A percentile compares a stretch with the other conserved stretches of the same genome.
phyloP scores from a whole-genome alignment of 129 eudicot genomes.

The Smallanthus sonchifolius region DNA sequence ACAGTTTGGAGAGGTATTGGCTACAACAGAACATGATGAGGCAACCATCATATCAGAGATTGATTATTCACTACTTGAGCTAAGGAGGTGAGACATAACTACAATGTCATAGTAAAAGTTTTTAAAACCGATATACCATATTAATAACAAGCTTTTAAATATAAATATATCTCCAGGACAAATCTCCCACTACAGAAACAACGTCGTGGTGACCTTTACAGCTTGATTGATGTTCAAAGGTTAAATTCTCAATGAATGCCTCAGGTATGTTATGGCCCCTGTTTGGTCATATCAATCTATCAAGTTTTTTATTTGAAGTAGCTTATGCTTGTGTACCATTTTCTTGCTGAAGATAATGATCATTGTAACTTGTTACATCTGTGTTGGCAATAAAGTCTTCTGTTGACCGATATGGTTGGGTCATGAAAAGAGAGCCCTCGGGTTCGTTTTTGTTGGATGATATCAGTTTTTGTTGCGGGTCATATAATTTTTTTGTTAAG shows the following conservation, averaged over 20 bases:
- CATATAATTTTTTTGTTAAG: not conserved
- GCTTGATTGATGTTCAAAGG: slow-evolving; percentile 81
- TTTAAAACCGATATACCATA: not conserved
- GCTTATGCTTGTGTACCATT: slow-evolving; percentile 1
- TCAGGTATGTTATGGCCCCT: not conserved
- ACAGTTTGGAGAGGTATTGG: slow-evolving; percentile 94
- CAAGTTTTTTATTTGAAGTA: not conserved
- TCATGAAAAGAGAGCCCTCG: not conserved
- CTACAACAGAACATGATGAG: slow-evolving; percentile 90
- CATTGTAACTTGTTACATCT: not conserved
- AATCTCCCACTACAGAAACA: slow-evolving; percentile 88
- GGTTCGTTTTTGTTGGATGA: not conserved
- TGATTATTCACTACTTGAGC: slow-evolving; percentile 72
- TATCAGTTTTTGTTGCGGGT: not conserved
- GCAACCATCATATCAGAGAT: slow-evolving; percentile 74
- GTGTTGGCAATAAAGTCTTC: slow-evolving; percentile 14
- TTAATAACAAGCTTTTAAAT: slow-evolving; percentile 8
- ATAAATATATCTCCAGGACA: slow-evolving; percentile 43
- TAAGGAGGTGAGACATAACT: slow-evolving; percentile 57
- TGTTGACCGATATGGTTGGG: not conserved
- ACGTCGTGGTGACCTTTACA: slow-evolving; percentile 90
- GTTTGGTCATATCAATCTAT: not conserved
- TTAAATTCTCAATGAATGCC: slow-evolving; percentile 37
- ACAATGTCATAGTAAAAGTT: not conserved
- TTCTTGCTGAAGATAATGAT: not conserved